phyloP scores from a whole-genome alignment of 2,329 filamentous ascomycete genomes.

The Paecilomyces niveus region DNA sequence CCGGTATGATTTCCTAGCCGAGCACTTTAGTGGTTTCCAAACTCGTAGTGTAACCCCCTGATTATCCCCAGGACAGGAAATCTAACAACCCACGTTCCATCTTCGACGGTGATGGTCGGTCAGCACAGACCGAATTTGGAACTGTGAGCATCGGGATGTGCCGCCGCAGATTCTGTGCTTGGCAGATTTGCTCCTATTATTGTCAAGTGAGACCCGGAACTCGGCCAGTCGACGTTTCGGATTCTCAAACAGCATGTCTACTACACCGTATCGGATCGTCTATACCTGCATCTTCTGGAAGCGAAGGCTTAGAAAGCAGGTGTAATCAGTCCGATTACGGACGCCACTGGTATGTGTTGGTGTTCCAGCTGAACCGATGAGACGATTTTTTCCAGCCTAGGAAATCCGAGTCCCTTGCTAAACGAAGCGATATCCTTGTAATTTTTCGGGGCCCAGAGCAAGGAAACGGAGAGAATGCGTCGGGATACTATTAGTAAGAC shows the following conservation, averaged over 20 bases:
- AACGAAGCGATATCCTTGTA: neutral
- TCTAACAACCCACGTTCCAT: neutral
- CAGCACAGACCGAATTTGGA: neutral
- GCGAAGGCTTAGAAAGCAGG: neutral
- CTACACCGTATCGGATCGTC: neutral
- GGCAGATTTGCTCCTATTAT: neutral
- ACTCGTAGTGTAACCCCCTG: neutral
- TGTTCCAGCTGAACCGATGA: neutral
- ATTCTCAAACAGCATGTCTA: neutral
- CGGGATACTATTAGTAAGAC: neutral
- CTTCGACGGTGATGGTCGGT: neutral
- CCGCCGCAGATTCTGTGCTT: neutral
- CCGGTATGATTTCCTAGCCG: neutral
- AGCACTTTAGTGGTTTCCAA: neutral
- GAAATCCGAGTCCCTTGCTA: neutral
- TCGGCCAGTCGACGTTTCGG: neutral
- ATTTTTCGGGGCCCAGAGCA: neutral
- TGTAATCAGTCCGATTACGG: neutral
- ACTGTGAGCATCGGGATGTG: neutral
- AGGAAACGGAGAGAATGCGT: neutral
- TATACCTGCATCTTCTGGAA: neutral
- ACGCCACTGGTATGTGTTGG: neutral
- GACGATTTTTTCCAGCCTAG: neutral
- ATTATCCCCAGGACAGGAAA: neutral
- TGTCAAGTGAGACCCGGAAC: neutral